These are phyloP conservation scores for Backusella westeae DNA, from an alignment of 192 early-diverging fungal genomes.

Conservation along the genomic window DNA sequence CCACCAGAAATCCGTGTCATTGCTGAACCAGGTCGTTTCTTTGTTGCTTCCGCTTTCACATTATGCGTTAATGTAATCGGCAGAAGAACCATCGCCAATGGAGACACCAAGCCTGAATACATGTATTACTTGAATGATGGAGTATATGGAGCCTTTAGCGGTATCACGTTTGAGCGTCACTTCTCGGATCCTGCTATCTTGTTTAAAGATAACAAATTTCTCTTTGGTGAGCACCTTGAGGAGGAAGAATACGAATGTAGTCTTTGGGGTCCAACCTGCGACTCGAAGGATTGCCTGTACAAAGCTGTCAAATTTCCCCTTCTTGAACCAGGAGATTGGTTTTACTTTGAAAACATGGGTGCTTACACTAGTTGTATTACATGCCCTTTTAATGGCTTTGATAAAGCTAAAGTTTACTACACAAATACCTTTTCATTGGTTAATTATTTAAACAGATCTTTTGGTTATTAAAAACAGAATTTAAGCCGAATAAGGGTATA, in stretches of 20 bases:
- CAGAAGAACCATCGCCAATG: conserved; percentile 66
- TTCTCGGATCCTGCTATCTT: conserved; percentile 53
- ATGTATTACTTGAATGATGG: conserved; percentile 99
- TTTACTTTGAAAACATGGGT: conserved; percentile 94
- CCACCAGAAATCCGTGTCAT: conserved; percentile 89
- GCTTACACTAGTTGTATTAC: conserved; percentile 94
- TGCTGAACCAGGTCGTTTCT: conserved; percentile 99
- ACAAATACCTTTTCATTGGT: conserved; percentile 62
- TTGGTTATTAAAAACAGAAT: neutral
- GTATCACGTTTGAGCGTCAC: conserved; percentile 97
- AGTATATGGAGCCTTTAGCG: conserved; percentile 97
- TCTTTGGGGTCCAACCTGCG: conserved; percentile 98
- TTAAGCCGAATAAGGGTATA: too few species aligned
- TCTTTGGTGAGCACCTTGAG: conserved; percentile 14
- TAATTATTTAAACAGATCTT: neutral
- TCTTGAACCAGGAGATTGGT: conserved; percentile 94
- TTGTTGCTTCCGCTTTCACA: conserved; percentile 91
- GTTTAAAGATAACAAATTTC: conserved; percentile 31
- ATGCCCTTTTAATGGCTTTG: conserved; percentile 87
- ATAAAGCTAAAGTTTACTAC: conserved; percentile 78
- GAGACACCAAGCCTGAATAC: conserved; percentile 32
- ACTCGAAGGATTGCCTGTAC: conserved; percentile 94
- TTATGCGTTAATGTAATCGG: conserved; percentile 92
- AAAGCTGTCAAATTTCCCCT: conserved; percentile 66
- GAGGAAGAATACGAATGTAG: conserved; percentile 59